Conservation (phyloP, 2,329 filamentous ascomycete species). For the Cercospora janseana region DNA sequence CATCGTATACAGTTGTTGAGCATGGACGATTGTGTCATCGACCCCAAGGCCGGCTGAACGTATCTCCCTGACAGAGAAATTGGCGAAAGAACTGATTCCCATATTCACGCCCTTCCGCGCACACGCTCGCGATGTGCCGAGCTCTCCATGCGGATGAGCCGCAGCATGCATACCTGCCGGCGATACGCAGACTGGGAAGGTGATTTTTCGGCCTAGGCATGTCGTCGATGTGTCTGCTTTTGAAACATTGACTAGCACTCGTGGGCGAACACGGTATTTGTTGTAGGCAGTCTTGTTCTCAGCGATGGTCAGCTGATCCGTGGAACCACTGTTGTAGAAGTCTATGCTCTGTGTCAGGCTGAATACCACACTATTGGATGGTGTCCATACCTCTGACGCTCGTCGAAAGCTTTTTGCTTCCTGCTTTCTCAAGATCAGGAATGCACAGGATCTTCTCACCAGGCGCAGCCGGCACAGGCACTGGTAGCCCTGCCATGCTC, state of each 20-base stretch:
- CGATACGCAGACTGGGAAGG: conserved; percentile 53
- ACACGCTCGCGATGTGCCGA: conserved; percentile 50
- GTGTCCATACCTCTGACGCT: not conserved
- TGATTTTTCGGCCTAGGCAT: conserved; percentile 44
- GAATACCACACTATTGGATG: not conserved
- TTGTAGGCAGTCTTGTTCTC: conserved; percentile 55
- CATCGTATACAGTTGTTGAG: conserved; percentile 57
- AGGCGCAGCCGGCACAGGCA: conserved; percentile 20
- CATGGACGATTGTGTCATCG: conserved; percentile 43
- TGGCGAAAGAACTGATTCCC: conserved; percentile 52
- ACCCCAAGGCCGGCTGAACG: conserved; percentile 38
- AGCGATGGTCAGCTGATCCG: conserved; percentile 53
- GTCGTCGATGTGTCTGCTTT: conserved; percentile 42
- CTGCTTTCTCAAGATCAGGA: conserved; percentile 26
- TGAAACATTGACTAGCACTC: conserved; percentile 42
- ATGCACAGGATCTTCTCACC: conserved; percentile 28
- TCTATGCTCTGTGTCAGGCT: conserved; percentile 38
- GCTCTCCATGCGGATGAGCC: conserved; percentile 53
- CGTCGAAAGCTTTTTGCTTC: conserved; percentile 20
- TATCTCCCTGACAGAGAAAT: conserved; percentile 49
- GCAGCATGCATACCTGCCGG: conserved; percentile 53
- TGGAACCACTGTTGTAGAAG: conserved; percentile 59
- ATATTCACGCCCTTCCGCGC: conserved; percentile 46
- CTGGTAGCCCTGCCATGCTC: conserved; percentile 26
- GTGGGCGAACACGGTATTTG: conserved; percentile 40